Evolutionary conservation across 2,329 filamentous ascomycete genomes (phyloP).

Genomic region (Botrytis medusae): DNA sequence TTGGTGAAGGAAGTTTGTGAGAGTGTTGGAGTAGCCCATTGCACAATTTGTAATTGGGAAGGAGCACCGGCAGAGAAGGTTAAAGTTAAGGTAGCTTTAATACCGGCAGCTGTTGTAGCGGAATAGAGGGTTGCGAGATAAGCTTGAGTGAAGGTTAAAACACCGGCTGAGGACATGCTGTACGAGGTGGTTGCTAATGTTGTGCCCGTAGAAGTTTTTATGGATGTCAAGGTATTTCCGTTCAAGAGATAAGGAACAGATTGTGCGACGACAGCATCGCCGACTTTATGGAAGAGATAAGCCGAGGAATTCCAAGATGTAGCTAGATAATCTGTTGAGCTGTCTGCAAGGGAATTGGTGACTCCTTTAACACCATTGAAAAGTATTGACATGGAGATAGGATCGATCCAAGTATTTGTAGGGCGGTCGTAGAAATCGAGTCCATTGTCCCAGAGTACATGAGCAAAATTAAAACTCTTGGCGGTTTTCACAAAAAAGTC

Average conservation of each 20-base stretch:
- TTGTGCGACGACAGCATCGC: constrained; percentile 45
- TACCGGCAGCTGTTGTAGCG: constrained; percentile 45
- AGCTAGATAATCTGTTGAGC: constrained; percentile 49
- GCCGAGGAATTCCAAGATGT: constrained; percentile 51
- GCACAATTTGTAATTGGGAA: constrained; percentile 50
- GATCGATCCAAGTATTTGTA: constrained; percentile 51
- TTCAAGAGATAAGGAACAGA: constrained; percentile 53
- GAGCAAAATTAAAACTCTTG: constrained; percentile 49
- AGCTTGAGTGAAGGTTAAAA: constrained; percentile 48
- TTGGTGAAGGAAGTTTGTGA: constrained; percentile 24
- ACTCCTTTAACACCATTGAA: constrained; percentile 46
- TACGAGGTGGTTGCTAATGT: constrained; percentile 49
- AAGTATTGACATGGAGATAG: constrained; percentile 49
- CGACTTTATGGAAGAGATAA: constrained; percentile 54
- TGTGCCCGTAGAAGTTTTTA: constrained; percentile 43
- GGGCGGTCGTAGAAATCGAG: constrained; percentile 54
- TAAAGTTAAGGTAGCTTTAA: constrained; percentile 52
- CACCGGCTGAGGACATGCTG: constrained; percentile 44
- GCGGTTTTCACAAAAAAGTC: constrained; percentile 53
- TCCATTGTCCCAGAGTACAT: constrained; percentile 61
- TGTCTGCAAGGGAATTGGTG: constrained; percentile 52
- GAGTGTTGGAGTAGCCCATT: constrained; percentile 50
- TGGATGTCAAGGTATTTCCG: constrained; percentile 50
- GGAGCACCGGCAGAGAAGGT: constrained; percentile 52
- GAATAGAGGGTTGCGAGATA: constrained; percentile 50